Evolutionary conservation across 2,329 filamentous ascomycete genomes (phyloP).

Genomic region (Lasiodiplodia citricola): DNA sequence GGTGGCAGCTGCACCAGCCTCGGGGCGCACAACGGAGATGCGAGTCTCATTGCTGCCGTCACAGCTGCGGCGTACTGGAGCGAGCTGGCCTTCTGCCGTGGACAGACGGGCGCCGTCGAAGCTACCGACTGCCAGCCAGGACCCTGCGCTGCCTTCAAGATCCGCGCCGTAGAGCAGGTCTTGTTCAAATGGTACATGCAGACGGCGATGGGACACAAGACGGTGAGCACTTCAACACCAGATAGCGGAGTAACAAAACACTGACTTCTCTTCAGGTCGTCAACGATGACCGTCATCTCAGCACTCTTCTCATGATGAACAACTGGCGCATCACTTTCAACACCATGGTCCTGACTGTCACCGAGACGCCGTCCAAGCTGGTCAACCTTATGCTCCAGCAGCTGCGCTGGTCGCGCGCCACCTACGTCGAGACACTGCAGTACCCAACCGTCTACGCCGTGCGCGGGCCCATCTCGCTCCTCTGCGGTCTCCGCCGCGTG

Average conservation of each 20-base stretch:
- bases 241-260: not conserved
- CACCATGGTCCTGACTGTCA: constrained; percentile 41
- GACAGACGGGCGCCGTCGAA: constrained; percentile 37
- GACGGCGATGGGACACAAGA: constrained; percentile 41
- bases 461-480: constrained; percentile 43
- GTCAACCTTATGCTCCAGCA: constrained; percentile 45
- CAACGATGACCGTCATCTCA: constrained; percentile 48
- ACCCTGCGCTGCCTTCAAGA: constrained; percentile 44
- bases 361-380: constrained; percentile 45
- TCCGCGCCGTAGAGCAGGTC: constrained; percentile 38
- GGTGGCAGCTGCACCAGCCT: constrained; percentile 43
- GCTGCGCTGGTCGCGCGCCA: constrained; percentile 45
- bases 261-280: constrained; percentile 33
- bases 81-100: constrained; percentile 43
- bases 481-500: constrained; percentile 40
- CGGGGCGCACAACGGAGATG: constrained; percentile 42
- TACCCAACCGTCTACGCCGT: constrained; percentile 43
- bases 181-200: constrained; percentile 46
- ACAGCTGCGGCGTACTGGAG: constrained; percentile 43
- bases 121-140: constrained; percentile 46
- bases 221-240: constrained; percentile 30
- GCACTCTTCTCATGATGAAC: constrained; percentile 42
- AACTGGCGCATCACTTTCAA: constrained; percentile 44
- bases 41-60: constrained; percentile 38
- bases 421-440: constrained; percentile 45